Percentiles rank a stretch among this genome's conserved stretches.
These are phyloP conservation scores for Peniophora sp. DNA, from an alignment of 1,284 basidiomycete species.

Conservation along the genomic window DNA sequence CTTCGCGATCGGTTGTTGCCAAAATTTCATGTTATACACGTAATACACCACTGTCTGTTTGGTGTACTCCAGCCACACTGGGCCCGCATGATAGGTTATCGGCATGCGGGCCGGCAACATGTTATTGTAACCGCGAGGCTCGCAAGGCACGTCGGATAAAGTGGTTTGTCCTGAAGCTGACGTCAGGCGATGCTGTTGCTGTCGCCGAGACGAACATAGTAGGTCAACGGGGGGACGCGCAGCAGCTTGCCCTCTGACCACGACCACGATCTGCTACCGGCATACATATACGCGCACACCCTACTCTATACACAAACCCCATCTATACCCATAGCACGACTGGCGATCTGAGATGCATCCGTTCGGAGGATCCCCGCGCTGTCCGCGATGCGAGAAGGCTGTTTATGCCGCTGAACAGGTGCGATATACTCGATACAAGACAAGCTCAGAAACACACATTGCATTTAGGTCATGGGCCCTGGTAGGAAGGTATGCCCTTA, in stretches of 20 bases:
- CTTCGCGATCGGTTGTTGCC: too few species aligned
- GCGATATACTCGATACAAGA: conserved; percentile 13
- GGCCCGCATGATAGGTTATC: too few species aligned
- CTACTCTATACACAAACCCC: neutral
- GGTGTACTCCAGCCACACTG: too few species aligned
- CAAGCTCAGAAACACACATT: conserved; percentile 8
- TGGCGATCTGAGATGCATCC: conserved; percentile 32
- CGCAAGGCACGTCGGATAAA: too few species aligned
- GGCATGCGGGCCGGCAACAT: too few species aligned
- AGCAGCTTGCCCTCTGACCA: neutral
- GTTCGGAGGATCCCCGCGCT: conserved; percentile 33
- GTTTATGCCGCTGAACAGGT: conserved; percentile 82
- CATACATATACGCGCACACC: neutral
- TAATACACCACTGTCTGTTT: too few species aligned
- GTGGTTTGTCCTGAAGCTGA: neutral
- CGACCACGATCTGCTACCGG: neutral
- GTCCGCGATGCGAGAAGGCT: conserved; percentile 54
- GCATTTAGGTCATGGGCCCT: conserved; percentile 61
- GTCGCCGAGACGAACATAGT: neutral
- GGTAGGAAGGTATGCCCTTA: conserved; percentile 57
- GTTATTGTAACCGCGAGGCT: too few species aligned
- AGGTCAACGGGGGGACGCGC: neutral
- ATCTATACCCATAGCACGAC: neutral
- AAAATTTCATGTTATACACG: too few species aligned
- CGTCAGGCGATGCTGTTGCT: neutral